Evolutionary conservation across 768 basidiomycete genomes (phyloP).

Genomic region (Leccinellum rugosiceps): DNA sequence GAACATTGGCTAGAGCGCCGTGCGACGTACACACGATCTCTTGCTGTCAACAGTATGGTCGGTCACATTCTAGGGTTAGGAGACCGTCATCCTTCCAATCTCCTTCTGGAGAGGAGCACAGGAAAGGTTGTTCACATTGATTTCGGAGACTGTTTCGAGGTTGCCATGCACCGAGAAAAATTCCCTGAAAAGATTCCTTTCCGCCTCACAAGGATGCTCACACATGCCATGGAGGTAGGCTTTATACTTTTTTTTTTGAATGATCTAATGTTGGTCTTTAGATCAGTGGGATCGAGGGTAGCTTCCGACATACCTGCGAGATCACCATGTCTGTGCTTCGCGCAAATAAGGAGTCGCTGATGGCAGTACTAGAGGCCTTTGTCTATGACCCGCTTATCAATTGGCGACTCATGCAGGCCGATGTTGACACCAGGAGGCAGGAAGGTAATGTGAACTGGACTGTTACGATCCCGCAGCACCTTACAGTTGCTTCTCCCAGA

Average conservation of each 20-base stretch:
- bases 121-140: slow-evolving; percentile 97
- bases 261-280: slow-evolving; percentile 31
- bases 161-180: slow-evolving; percentile 97
- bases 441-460: slow-evolving; percentile 49
- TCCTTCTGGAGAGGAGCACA: slow-evolving; percentile 85
- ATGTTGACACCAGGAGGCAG: slow-evolving; percentile 65
- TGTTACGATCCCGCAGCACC: background rate
- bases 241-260: background rate
- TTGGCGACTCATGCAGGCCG: slow-evolving; percentile 89
- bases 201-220: slow-evolving; percentile 96
- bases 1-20: slow-evolving; percentile 98
- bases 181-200: slow-evolving; percentile 99
- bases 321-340: slow-evolving; percentile 97
- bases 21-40: slow-evolving; percentile 91
- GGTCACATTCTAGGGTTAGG: slow-evolving; percentile 96
- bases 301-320: slow-evolving; percentile 93
- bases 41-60: slow-evolving; percentile 98
- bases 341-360: slow-evolving; percentile 97
- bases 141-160: slow-evolving; percentile 98
- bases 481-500: slow-evolving; percentile 24
- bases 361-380: slow-evolving; percentile 98
- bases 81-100: slow-evolving; percentile 96
- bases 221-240: slow-evolving; percentile 96
- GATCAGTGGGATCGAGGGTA: slow-evolving; percentile 98
- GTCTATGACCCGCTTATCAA: slow-evolving; percentile 98